Evolutionary conservation across 768 basidiomycete species (phyloP).

Genomic region (Amanita rubescens): DNA sequence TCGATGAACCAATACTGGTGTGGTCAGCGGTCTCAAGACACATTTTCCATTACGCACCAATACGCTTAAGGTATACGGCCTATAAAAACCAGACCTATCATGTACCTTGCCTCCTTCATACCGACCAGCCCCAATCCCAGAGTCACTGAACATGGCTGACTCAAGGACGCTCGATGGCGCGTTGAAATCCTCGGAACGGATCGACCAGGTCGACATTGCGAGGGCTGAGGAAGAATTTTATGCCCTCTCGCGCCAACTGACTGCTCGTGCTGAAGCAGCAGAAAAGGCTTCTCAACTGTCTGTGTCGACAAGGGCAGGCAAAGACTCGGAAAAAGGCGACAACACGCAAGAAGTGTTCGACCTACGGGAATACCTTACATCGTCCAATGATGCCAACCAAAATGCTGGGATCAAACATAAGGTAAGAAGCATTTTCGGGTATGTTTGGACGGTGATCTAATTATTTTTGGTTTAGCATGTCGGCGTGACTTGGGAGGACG

Average conservation of each 20-base stretch:
- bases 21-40: too few species aligned
- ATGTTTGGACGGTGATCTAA: neutral
- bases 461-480: conserved; percentile 37
- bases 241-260: conserved; percentile 41
- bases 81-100: too few species aligned
- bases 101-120: neutral
- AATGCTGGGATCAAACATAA: conserved; percentile 64
- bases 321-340: conserved; percentile 35
- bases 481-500: conserved; percentile 66
- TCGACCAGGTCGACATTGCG: conserved; percentile 38
- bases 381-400: conserved; percentile 60
- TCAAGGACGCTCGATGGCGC: neutral
- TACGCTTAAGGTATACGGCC: too few species aligned
- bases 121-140: neutral
- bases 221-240: conserved; percentile 48
- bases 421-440: conserved; percentile 17
- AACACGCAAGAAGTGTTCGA: conserved; percentile 40
- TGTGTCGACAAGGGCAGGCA: conserved; percentile 22
- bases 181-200: neutral
- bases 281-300: conserved; percentile 15
- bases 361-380: conserved; percentile 59
- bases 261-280: conserved; percentile 19
- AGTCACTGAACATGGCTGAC: neutral
- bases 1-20: too few species aligned
- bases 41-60: neutral